Conservation (phyloP, 1,139 yeast species). For the Candida sp. region DNA sequence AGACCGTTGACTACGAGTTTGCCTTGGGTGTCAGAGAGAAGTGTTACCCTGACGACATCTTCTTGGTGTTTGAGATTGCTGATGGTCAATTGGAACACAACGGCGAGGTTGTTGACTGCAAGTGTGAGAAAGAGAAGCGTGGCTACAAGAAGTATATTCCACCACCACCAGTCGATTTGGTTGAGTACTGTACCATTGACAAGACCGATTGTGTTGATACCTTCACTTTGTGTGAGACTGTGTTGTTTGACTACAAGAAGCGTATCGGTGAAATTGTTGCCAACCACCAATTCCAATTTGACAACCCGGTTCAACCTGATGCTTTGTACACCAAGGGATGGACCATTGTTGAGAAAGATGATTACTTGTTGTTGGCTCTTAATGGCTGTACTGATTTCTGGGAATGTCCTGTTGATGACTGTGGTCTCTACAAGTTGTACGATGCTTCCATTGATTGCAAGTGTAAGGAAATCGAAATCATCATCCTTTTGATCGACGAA, state of each 20-base stretch:
- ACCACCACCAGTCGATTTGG: too few species aligned
- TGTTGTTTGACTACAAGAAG: constrained; percentile 38
- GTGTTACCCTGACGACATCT: constrained; percentile 6
- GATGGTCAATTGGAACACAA: constrained; percentile 12
- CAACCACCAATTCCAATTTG: constrained; percentile 50
- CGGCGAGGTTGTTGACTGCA: background rate
- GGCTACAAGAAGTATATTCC: background rate
- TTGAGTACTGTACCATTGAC: background rate
- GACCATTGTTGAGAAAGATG: constrained; percentile 17
- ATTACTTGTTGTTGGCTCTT: constrained; percentile 25
- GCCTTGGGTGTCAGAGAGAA: constrained; percentile 11
- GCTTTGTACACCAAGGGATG: constrained; percentile 12
- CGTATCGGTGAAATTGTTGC: constrained; percentile 49
- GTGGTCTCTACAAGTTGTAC: constrained; percentile 11
- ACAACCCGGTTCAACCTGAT: constrained; percentile 30
- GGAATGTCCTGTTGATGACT: constrained; percentile 48
- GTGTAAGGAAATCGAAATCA: constrained; percentile 12
- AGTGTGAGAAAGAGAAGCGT: background rate
- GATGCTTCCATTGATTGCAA: constrained; percentile 19
- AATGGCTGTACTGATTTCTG: constrained; percentile 17
- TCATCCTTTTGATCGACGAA: constrained; percentile 1
- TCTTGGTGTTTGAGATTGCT: constrained; percentile 7
- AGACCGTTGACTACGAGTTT: constrained; percentile 8
- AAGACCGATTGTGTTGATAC: background rate
- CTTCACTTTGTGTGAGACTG: constrained; percentile 52